phyloP scores from a whole-genome alignment of 176 grass and related monocot genomes.

The Oryza punctata region DNA sequence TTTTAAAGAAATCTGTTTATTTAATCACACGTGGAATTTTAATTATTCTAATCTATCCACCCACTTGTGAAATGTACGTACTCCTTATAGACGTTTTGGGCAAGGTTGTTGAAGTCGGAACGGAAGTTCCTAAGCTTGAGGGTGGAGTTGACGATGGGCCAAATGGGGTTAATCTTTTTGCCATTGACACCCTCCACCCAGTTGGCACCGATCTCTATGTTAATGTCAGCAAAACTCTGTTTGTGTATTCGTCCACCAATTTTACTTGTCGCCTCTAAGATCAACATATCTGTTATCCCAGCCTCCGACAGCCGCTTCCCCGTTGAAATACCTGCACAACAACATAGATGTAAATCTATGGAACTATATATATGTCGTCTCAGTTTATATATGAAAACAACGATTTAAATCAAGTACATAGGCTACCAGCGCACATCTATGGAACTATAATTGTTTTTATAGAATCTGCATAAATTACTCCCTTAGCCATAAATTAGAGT shows the following conservation, averaged over 20 bases:
- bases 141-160: constrained; percentile 56
- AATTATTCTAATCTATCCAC: too few relatives aligned
- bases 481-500: too few relatives aligned
- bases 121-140: constrained; percentile 62
- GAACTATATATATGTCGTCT: too few relatives aligned
- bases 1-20: too few relatives aligned
- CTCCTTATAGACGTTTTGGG: constrained; percentile 55
- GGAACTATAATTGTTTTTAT: too few relatives aligned
- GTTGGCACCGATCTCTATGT: constrained; percentile 69
- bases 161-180: constrained; percentile 60
- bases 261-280: constrained; percentile 70
- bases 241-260: constrained; percentile 73
- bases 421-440: too few relatives aligned
- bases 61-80: constrained; percentile 5
- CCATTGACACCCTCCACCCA: constrained; percentile 79
- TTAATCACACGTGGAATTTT: too few relatives aligned
- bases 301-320: constrained; percentile 66
- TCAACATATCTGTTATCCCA: constrained; percentile 59
- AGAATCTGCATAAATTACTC: too few relatives aligned
- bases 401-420: too few relatives aligned
- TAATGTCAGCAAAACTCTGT: constrained; percentile 57
- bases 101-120: constrained; percentile 50
- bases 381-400: too few relatives aligned
- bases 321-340: constrained; percentile 60
- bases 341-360: too few relatives aligned